phyloP scores from a whole-genome alignment of 352 stramenopile genomes.

The Bremia lactucae region DNA sequence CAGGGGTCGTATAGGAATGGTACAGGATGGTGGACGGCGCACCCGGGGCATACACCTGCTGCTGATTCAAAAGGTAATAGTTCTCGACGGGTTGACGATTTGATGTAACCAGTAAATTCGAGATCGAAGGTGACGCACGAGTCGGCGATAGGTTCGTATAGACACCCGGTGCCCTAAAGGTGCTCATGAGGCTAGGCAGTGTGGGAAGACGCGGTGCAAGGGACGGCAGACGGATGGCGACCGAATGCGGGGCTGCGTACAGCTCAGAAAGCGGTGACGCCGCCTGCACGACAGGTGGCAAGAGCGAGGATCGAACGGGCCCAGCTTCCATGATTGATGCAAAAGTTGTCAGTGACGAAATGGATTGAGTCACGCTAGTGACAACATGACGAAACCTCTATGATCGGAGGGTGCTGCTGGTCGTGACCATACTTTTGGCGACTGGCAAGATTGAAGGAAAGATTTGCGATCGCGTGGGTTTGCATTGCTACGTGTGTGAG shows the following conservation, averaged over 20 bases:
- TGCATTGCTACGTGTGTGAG: not conserved
- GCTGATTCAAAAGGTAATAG: conserved; percentile 6
- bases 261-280: conserved; percentile 9
- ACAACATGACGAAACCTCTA: no score
- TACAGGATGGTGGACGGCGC: conserved; percentile 11
- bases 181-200: conserved; percentile 24
- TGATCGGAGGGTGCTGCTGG: conserved; percentile 1
- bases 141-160: conserved; percentile 11
- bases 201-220: conserved; percentile 19
- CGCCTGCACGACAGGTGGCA: conserved; percentile 21
- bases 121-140: conserved; percentile 20
- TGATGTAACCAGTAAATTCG: conserved; percentile 25
- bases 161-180: conserved; percentile 9
- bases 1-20: conserved; percentile 15
- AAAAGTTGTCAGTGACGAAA: no score
- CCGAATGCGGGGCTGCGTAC: conserved; percentile 13
- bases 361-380: no score
- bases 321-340: conserved; percentile 24
- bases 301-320: conserved; percentile 10
- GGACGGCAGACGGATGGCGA: conserved; percentile 24
- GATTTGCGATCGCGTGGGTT: conserved; percentile 4
- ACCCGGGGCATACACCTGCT: conserved; percentile 4
- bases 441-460: conserved; percentile 16
- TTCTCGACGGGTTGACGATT: conserved; percentile 1
- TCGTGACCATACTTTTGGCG: conserved; percentile 7